Conservation (phyloP, 805 yeast species). For the Wickerhamiella parazyma region DNA sequence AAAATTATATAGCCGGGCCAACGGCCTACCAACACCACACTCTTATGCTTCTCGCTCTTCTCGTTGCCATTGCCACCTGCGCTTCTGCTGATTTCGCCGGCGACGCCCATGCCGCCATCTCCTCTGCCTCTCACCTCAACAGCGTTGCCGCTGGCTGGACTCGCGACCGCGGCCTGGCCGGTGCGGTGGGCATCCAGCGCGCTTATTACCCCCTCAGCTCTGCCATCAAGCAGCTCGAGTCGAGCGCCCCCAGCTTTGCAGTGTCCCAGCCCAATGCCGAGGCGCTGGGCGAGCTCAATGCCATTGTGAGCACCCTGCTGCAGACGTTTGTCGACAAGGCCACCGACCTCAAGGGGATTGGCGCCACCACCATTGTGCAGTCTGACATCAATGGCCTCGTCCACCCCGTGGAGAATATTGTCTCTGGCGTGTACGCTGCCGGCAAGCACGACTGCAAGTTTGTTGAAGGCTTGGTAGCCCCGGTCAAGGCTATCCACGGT, state of each 20-base stretch:
- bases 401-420: constrained; percentile 10
- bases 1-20: too few species aligned
- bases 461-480: not conserved
- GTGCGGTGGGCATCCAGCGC: constrained; percentile 19
- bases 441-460: constrained; percentile 3
- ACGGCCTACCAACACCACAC: too few species aligned
- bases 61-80: constrained; percentile 14
- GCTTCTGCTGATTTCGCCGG: constrained; percentile 10
- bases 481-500: not conserved
- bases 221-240: constrained; percentile 9
- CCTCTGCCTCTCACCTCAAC: constrained; percentile 23
- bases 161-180: constrained; percentile 16
- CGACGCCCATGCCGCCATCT: constrained; percentile 22
- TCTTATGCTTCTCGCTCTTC: constrained; percentile 1
- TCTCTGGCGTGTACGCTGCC: constrained; percentile 9
- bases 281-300: constrained; percentile 6
- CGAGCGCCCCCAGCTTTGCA: constrained; percentile 6
- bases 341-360: constrained; percentile 15
- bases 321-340: constrained; percentile 16
- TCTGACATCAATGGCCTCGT: constrained; percentile 12
- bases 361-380: constrained; percentile 14
- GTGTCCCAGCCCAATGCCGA: constrained; percentile 9
- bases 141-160: constrained; percentile 11
- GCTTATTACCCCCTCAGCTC: constrained; percentile 8
- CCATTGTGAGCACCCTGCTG: constrained; percentile 14